Evolutionary conservation across 345 rosid species (phyloP), one percentile per base, ranked within the genome.

Genomic region (Boechera retrofracta): DNA sequence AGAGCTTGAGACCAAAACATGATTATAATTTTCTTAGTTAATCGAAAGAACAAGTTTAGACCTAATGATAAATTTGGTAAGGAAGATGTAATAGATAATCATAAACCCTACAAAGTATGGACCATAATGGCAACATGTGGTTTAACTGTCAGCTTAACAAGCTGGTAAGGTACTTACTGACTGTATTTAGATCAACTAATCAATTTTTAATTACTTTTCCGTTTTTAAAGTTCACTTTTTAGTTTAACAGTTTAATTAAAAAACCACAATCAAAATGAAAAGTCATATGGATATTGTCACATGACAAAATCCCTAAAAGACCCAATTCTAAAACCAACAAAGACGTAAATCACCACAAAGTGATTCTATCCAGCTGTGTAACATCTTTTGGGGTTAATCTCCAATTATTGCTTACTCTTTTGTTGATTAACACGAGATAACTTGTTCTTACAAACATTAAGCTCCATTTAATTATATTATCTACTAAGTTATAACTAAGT

Each of bases 61-160:
- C 10, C 53, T 48, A 16, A 48, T 62, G 8, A 70, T 35, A 44
- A 54, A 44, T 24, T 7, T 69, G 67, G 28, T 7, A 56, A 64
- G 41, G 18, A 47, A 70, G 26, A 28, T 64, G 60, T 12, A 64
- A 64, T 38, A 77, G 52, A 77, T 70, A 55, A 77, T 77, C 65
- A 71, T 24, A 71, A 47, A 71, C 81, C 62, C 72, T 78, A 78
- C 7, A 65, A 78, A 78, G 73, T 39, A 58, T 57, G 63, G 16
- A 78, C 73, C 68, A 78, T 78, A 47, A 78, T 72, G 62, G 63
- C 68, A 78, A 57, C 81, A 78, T 72, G 77, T 78, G 81, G 77
- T 78, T 59, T 72, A 58, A 72, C 68, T 65, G 73, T 65, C 69
- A 72, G 69, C 45, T 65, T 57, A 71, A 57, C 77, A 65, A 77